Evolutionary conservation across 345 rosid species (phyloP).

Genomic region (Arabis alpina): DNA sequence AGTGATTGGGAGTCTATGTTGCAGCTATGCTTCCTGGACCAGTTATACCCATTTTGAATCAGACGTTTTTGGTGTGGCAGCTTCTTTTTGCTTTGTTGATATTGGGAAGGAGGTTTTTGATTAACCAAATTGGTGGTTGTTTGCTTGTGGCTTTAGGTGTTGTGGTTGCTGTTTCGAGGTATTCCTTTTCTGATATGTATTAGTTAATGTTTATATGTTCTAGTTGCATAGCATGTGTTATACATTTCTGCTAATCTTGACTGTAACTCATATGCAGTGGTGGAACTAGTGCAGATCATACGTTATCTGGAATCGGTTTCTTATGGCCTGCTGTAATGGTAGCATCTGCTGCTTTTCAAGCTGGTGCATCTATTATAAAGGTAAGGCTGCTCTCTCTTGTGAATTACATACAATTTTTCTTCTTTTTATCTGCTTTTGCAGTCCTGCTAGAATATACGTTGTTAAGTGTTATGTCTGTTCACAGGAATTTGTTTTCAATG

Average conservation of each 20-base stretch:
- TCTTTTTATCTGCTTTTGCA: slow-evolving; percentile 1
- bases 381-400: slow-evolving; percentile 42
- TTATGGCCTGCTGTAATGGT: slow-evolving; percentile 81
- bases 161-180: slow-evolving; percentile 82
- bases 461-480: slow-evolving; percentile 31
- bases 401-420: slow-evolving; percentile 15
- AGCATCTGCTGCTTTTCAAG: slow-evolving; percentile 83
- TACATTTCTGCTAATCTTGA: slow-evolving; percentile 17
- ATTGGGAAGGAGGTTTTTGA: slow-evolving; percentile 62
- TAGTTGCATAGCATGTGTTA: neutral
- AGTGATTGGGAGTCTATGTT: slow-evolving; percentile 32
- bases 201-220: too few species aligned
- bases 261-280: slow-evolving; percentile 58
- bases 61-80: slow-evolving; percentile 93
- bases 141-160: slow-evolving; percentile 82
- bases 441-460: slow-evolving; percentile 7
- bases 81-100: slow-evolving; percentile 65
- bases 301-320: slow-evolving; percentile 56
- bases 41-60: slow-evolving; percentile 76
- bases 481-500: slow-evolving; percentile 82
- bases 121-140: slow-evolving; percentile 72
- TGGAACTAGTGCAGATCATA: slow-evolving; percentile 71
- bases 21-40: slow-evolving; percentile 96
- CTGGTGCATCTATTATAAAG: slow-evolving; percentile 84
- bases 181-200: neutral